phyloP scores from a whole-genome alignment of 805 yeast species.

The Saturnispora galanensis region DNA sequence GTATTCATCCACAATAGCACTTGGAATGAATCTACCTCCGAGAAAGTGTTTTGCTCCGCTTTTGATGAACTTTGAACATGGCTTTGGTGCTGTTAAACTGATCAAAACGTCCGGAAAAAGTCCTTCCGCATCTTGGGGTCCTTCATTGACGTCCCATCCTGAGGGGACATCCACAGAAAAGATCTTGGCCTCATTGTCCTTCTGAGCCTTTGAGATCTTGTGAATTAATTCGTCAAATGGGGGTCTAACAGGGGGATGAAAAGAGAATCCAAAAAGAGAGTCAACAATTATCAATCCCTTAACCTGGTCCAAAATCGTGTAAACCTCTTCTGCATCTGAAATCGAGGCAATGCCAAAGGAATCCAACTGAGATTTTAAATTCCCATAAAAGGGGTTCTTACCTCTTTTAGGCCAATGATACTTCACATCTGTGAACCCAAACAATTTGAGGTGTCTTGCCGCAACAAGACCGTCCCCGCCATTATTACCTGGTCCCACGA shows the following conservation, averaged over 20 bases:
- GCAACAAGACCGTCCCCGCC: slow-evolving; percentile 97
- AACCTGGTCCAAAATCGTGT: no score
- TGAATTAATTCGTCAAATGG: slow-evolving; percentile 52
- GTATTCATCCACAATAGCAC: slow-evolving; percentile 58
- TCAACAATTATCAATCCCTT: slow-evolving; percentile 46
- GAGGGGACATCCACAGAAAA: slow-evolving; percentile 87
- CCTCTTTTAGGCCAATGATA: slow-evolving; percentile 72
- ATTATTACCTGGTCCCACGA: slow-evolving; percentile 95
- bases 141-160: slow-evolving; percentile 94
- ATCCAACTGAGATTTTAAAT: slow-evolving; percentile 56
- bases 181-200: slow-evolving; percentile 36
- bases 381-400: slow-evolving; percentile 45
- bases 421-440: slow-evolving; percentile 62
- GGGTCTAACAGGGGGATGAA: slow-evolving; percentile 74
- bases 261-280: slow-evolving; percentile 87
- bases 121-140: slow-evolving; percentile 41
- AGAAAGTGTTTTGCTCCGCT: slow-evolving; percentile 54
- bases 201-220: slow-evolving; percentile 28
- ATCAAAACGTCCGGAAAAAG: slow-evolving; percentile 57
- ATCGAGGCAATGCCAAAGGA: slow-evolving; percentile 40
- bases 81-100: slow-evolving; percentile 90
- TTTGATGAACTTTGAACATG: slow-evolving; percentile 45
- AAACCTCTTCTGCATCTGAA: no score
- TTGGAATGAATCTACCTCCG: slow-evolving; percentile 82
- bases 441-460: slow-evolving; percentile 75